Evolutionary conservation across 176 grass and related monocot species (phyloP).

Genomic region (Leersia perrieri): DNA sequence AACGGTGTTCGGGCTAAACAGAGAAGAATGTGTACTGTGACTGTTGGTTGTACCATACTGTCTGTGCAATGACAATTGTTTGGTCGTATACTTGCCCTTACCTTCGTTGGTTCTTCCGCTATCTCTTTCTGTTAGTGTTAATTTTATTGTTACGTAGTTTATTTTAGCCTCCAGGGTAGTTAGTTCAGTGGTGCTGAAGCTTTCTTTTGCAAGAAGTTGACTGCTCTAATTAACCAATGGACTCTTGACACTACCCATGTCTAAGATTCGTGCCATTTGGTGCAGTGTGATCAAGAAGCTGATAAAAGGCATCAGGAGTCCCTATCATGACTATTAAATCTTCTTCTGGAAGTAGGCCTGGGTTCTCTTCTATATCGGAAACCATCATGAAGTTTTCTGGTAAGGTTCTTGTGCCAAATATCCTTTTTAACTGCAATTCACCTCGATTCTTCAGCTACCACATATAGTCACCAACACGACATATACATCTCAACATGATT

Average conservation of each 20-base stretch:
- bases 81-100: conserved; percentile 24
- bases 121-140: not conserved
- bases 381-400: conserved; percentile 10
- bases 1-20: not conserved
- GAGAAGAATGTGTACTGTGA: not conserved
- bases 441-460: conserved; percentile 5
- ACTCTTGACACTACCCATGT: not conserved
- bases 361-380: conserved; percentile 9
- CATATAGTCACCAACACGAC: not conserved
- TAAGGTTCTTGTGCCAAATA: conserved; percentile 13
- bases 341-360: conserved; percentile 14
- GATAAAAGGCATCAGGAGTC: not conserved
- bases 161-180: conserved; percentile 3
- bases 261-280: not conserved
- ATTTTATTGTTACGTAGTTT: conserved; percentile 1
- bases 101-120: conserved; percentile 10
- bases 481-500: not conserved
- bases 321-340: not conserved
- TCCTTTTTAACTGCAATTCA: not conserved
- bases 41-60: not conserved
- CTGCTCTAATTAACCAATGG: conserved; percentile 24
- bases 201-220: not conserved
- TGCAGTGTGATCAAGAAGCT: conserved; percentile 26
- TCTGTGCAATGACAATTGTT: conserved; percentile 13
- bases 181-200: conserved; percentile 18